These are phyloP conservation scores for Blastocystis sp. DNA, from an alignment of 352 stramenopile species.

Conservation along the genomic window DNA sequence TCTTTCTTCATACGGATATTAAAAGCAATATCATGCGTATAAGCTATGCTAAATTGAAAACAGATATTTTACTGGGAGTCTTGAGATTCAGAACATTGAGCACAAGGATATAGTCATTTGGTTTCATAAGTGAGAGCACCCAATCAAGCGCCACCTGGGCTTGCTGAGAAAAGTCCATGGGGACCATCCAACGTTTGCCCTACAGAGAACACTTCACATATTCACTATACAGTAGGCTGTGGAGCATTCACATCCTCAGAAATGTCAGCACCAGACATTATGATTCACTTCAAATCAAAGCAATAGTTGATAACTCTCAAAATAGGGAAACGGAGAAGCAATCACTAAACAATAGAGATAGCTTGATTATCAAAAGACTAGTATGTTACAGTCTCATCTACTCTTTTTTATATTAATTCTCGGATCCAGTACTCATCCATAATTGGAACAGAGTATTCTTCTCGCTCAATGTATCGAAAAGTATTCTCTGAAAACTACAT, in stretches of 20 bases:
- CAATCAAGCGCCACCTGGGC: slow-evolving; percentile 12
- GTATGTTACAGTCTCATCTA: too few species aligned
- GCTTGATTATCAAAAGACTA: neutral
- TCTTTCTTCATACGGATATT: slow-evolving; percentile 48
- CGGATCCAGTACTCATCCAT: too few species aligned
- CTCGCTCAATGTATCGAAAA: too few species aligned
- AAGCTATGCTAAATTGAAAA: neutral
- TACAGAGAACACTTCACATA: neutral
- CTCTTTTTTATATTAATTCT: too few species aligned
- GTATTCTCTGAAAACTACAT: neutral
- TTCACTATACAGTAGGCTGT: neutral
- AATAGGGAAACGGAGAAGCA: neutral
- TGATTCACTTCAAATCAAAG: neutral
- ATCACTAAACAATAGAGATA: neutral
- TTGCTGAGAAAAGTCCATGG: slow-evolving; percentile 60
- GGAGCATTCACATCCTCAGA: neutral
- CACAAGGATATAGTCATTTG: neutral
- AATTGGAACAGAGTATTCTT: too few species aligned
- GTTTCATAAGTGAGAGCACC: slow-evolving; percentile 36
- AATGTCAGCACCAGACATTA: neutral
- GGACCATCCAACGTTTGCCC: slow-evolving; percentile 47
- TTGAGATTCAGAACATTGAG: slow-evolving; percentile 60
- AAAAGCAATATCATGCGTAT: slow-evolving; percentile 45
- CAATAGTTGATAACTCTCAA: neutral
- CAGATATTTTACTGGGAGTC: neutral